Base-by-base conservation (phyloP, 2,329 filamentous ascomycete genomes). In the Pseudofabraea citricarpa region DNA sequence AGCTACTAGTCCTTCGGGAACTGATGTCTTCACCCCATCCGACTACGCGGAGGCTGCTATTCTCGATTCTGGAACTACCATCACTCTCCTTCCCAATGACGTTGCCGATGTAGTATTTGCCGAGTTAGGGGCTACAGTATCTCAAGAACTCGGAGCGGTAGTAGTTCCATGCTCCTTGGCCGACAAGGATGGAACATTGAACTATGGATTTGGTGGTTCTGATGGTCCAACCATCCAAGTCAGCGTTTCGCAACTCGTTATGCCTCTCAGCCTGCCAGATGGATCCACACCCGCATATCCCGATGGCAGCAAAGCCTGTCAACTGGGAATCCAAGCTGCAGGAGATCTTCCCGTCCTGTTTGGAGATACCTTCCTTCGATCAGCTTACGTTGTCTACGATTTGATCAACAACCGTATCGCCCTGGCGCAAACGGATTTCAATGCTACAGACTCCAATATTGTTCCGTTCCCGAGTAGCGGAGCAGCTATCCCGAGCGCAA, bases 31-130 rank as follows among this genome's bases (percentile, higher is more conserved):
- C 22, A 51, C 46, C 13, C 24, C 43, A 5, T n/a, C 41, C 16
- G 52, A 53, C 48, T 61, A 63, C 32, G 57, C 78, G 0, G 58
- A 70, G 6, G 60, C 67, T 18, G 69, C 75, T 24, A 69, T 79
- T 36, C 69, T 84, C 22, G 80, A 84, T 62, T 79, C 75, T 13
- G 83, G 83, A 37, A 80, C 75, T 50, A 83, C 77, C 36, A 63
- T 84, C 40, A 81, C 75, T 62, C 77, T 81, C 50, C 69, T 87
- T 2, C 83, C 83, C 3, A 63, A 73, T 44, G 55, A 65, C 26
- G 63, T 84, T 45, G 71, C 76, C 48, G 50, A 64, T 23, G 53
- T 58, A 29, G 64, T 79, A 26, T 64, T 63, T 58, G 38, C 56
- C 36, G 51, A 64, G 53, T 43, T 77, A 8, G 67, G 65, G 38